These are phyloP conservation scores for Forsythia suspensa DNA, from an alignment of 257 asterid genomes.

Conservation along the genomic window DNA sequence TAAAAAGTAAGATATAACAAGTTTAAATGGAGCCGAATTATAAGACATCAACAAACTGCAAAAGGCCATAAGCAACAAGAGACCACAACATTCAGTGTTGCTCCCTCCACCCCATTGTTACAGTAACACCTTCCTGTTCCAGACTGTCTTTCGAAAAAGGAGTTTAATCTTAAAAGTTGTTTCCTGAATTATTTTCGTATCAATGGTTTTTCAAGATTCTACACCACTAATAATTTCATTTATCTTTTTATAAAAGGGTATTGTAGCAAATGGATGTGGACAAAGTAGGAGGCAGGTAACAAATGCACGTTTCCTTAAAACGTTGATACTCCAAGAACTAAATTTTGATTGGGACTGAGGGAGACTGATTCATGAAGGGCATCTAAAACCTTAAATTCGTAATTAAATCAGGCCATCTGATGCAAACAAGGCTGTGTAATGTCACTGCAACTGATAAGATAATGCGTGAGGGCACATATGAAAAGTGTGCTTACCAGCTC, in stretches of 20 bases:
- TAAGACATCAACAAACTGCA: slow-evolving; percentile 4
- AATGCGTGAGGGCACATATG: slow-evolving; percentile 6
- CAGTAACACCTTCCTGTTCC: background rate
- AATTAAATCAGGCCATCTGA: background rate
- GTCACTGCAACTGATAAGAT: slow-evolving; percentile 15
- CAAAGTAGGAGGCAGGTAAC: background rate
- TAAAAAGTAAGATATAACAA: background rate
- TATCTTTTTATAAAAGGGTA: background rate
- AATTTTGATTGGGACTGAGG: background rate
- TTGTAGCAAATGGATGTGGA: background rate
- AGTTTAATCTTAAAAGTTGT: background rate
- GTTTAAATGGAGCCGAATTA: background rate
- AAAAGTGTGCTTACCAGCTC: slow-evolving; percentile 70
- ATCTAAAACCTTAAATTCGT: background rate
- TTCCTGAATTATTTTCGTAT: background rate
- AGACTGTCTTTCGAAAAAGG: background rate
- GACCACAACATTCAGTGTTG: background rate
- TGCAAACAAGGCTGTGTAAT: background rate
- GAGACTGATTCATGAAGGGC: background rate
- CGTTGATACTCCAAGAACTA: background rate
- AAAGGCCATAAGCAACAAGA: background rate
- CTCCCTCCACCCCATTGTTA: background rate
- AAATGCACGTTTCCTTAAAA: background rate
- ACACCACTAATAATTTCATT: background rate
- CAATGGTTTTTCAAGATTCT: background rate